A percentile compares a stretch with the other conserved stretches of the same genome.
Evolutionary conservation across 202 grass and related monocot species (phyloP).

Genomic region (Zoysia matrella): DNA sequence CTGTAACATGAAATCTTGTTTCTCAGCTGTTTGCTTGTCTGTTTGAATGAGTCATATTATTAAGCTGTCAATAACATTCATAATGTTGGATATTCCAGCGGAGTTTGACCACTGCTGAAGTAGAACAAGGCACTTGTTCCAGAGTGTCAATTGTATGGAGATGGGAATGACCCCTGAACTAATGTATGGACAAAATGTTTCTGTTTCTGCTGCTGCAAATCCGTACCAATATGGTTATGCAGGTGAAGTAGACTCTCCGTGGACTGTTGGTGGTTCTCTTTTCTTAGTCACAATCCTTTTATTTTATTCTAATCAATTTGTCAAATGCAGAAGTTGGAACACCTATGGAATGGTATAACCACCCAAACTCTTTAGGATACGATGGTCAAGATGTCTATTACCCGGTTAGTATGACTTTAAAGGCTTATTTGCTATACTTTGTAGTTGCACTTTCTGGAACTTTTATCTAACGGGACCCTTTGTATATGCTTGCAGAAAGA

Average conservation of each 20-base stretch:
- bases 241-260: constrained; percentile 42
- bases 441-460: background rate
- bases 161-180: constrained; percentile 62
- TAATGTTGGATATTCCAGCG: constrained; percentile 22
- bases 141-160: constrained; percentile 41
- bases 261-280: background rate
- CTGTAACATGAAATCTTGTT: background rate
- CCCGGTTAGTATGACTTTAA: constrained; percentile 46
- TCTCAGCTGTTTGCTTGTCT: background rate
- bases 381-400: constrained; percentile 66
- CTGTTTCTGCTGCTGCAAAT: constrained; percentile 52
- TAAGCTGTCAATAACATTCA: constrained; percentile 28
- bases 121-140: constrained; percentile 22
- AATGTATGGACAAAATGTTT: constrained; percentile 60
- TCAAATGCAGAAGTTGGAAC: constrained; percentile 55
- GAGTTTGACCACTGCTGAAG: constrained; percentile 18
- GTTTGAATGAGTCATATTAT: background rate
- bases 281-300: background rate
- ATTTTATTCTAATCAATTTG: constrained; percentile 2
- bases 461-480: background rate
- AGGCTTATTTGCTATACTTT: background rate
- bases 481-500: constrained; percentile 48
- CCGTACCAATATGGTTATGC: constrained; percentile 63
- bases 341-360: constrained; percentile 64
- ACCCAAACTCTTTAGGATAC: constrained; percentile 51